phyloP scores from a whole-genome alignment of 768 basidiomycete species.

The Hirschioporus abietinus region DNA sequence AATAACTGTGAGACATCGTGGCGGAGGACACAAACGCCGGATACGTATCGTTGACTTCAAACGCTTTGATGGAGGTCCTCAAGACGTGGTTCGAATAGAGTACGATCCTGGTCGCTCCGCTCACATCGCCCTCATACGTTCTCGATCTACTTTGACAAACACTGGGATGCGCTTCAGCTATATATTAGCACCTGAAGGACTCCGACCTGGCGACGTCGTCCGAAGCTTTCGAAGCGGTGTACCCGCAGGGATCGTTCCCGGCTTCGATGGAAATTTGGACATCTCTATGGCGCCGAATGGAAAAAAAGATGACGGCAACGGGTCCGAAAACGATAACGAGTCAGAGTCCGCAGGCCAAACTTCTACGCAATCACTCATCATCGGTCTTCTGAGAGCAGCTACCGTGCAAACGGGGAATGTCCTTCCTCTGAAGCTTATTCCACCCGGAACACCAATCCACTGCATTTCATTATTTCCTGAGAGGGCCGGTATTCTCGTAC shows the following conservation, averaged over 20 bases:
- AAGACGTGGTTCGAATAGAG: conserved; percentile 91
- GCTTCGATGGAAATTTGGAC: conserved; percentile 29
- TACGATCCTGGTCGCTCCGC: conserved; percentile 93
- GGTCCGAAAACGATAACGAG: not conserved
- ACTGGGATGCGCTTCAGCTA: conserved; percentile 74
- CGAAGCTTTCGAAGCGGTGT: conserved; percentile 83
- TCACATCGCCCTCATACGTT: conserved; percentile 86
- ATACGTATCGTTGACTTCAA: conserved; percentile 84
- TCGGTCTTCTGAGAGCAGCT: conserved; percentile 78
- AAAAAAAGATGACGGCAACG: conserved; percentile 18
- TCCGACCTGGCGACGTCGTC: conserved; percentile 84
- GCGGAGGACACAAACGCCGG: conserved; percentile 87
- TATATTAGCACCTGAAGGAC: conserved; percentile 86
- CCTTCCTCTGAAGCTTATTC: conserved; percentile 85
- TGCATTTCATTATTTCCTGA: conserved; percentile 70
- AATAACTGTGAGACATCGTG: conserved; percentile 83
- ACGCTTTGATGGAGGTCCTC: conserved; percentile 70
- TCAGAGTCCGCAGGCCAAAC: not conserved
- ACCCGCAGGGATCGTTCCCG: conserved; percentile 64
- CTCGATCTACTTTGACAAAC: conserved; percentile 46
- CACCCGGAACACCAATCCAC: conserved; percentile 88
- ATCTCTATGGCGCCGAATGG: not conserved
- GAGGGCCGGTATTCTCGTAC: conserved; percentile 78
- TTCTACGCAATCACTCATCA: conserved; percentile 55
- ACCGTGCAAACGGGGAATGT: conserved; percentile 91